These are phyloP conservation scores for Schizophyllum amplum DNA, from an alignment of 1,284 basidiomycete genomes.

Conservation along the genomic window DNA sequence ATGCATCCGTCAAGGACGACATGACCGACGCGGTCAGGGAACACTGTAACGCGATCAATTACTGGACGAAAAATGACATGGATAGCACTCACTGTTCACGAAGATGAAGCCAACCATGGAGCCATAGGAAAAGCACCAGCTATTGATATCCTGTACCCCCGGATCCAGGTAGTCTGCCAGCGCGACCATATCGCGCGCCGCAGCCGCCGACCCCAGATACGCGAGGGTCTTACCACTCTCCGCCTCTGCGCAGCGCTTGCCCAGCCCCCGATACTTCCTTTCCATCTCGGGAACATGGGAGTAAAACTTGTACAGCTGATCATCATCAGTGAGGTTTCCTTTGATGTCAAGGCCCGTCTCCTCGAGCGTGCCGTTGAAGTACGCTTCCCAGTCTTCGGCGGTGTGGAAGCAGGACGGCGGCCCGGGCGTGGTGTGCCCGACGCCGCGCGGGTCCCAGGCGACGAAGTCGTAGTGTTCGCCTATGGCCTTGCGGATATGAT, in stretches of 20 bases:
- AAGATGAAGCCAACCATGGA: not conserved
- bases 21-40: not conserved
- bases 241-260: not conserved
- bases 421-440: not conserved
- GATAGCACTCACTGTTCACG: not conserved
- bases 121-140: not conserved
- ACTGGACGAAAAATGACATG: too few relatives aligned
- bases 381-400: not conserved
- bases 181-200: not conserved
- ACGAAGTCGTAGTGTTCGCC: conserved; percentile 5
- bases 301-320: not conserved
- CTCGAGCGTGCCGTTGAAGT: not conserved
- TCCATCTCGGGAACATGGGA: not conserved
- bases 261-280: not conserved
- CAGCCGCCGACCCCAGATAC: not conserved
- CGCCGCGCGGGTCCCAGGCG: conserved; percentile 5
- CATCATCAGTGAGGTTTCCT: not conserved
- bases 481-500: not conserved
- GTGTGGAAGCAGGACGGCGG: not conserved
- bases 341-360: not conserved
- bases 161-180: not conserved
- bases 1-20: not conserved
- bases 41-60: not conserved
- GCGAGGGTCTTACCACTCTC: not conserved
- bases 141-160: not conserved